These are phyloP conservation scores for Psilocybe azurescens DNA, from an alignment of 768 basidiomycete genomes.

Conservation along the genomic window DNA sequence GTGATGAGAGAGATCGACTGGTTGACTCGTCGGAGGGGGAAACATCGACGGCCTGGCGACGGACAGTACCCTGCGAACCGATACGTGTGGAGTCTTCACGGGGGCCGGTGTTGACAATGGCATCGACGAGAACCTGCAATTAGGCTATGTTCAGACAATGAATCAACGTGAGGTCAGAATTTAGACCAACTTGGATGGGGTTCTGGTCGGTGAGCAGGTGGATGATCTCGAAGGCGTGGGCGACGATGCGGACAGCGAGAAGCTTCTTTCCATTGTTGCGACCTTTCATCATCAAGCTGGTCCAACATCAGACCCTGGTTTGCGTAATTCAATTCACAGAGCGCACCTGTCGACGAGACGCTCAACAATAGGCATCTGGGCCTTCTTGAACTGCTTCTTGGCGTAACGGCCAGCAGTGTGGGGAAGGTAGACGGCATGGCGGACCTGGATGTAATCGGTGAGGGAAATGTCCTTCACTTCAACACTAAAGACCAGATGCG, in stretches of 20 bases:
- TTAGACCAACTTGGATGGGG: constrained; percentile 86
- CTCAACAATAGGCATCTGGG: constrained; percentile 99
- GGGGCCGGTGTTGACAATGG: constrained; percentile 99
- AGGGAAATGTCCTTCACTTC: constrained; percentile 99
- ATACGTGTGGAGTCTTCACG: constrained; percentile 99
- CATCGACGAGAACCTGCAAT: constrained; percentile 88
- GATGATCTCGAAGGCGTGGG: constrained; percentile 99
- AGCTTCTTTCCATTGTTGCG: constrained; percentile 99
- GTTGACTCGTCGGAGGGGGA: constrained; percentile 97
- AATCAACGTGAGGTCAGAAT: not conserved
- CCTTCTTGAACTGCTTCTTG: constrained; percentile 99
- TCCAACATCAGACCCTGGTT: constrained; percentile 3
- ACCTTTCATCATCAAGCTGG: constrained; percentile 99
- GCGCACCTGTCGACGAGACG: constrained; percentile 94
- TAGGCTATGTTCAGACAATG: not conserved
- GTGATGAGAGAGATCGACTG: constrained; percentile 96
- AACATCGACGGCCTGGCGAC: constrained; percentile 99
- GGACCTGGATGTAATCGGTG: constrained; percentile 99
- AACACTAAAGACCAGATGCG: constrained; percentile 56
- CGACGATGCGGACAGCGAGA: constrained; percentile 97
- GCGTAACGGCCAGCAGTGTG: constrained; percentile 99
- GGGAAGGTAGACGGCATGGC: constrained; percentile 95
- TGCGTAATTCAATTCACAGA: not conserved
- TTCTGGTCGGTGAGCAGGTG: constrained; percentile 99
- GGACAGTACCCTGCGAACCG: constrained; percentile 99